Conservation (phyloP, 345 rosid species). For the Barbarea vulgaris region DNA sequence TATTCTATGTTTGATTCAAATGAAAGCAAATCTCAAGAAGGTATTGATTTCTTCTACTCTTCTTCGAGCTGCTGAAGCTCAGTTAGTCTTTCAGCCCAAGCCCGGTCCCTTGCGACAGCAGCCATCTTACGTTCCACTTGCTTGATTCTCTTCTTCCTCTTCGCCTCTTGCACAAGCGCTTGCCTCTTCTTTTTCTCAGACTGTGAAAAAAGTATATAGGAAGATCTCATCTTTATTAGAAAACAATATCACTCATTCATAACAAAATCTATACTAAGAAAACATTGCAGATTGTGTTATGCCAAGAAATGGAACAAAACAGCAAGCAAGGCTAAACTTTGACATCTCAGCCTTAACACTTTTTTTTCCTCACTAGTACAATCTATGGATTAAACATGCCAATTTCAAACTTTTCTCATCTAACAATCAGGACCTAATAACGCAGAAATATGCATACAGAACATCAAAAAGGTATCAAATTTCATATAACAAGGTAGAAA, state of each 20-base stretch:
- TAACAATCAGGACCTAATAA: neutral
- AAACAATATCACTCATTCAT: neutral
- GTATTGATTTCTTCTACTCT: constrained; percentile 70
- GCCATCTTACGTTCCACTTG: constrained; percentile 80
- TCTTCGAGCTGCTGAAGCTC: constrained; percentile 77
- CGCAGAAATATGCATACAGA: neutral
- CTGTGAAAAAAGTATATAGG: constrained; percentile 46
- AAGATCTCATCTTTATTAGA: neutral
- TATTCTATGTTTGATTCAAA: constrained; percentile 19
- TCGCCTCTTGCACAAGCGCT: constrained; percentile 81
- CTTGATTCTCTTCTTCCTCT: constrained; percentile 62
- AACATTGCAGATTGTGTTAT: neutral
- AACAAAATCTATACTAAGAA: neutral
- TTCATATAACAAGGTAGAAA: neutral
- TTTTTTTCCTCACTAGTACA: neutral
- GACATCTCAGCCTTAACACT: neutral
- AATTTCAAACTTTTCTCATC: neutral
- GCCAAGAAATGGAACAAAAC: constrained; percentile 19
- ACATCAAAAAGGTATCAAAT: neutral
- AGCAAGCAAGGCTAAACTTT: neutral
- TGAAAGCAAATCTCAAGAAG: constrained; percentile 44
- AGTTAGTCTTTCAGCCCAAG: constrained; percentile 73
- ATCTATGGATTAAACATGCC: constrained; percentile 11
- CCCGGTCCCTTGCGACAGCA: constrained; percentile 88
- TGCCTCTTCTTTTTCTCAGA: constrained; percentile 93